A percentile compares a stretch with the other conserved stretches of the same genome.
Conservation (phyloP, 2,329 filamentous ascomycete genomes). For the Talaromyces rugulosus region DNA sequence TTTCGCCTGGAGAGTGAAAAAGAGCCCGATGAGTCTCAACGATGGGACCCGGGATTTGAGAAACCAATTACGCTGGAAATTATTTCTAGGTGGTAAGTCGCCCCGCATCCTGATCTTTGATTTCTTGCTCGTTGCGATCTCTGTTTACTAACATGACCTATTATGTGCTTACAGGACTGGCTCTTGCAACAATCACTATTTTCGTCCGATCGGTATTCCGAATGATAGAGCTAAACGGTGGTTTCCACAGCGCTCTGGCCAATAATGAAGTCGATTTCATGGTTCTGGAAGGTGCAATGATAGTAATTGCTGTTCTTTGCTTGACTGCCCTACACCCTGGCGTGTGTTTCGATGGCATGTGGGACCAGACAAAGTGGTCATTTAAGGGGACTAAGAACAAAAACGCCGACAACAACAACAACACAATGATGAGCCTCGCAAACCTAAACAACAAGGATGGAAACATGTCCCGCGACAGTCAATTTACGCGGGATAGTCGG, state of each 20-base stretch:
- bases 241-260: conserved; percentile 44
- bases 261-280: conserved; percentile 48
- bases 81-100: too few relatives aligned
- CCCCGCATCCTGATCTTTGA: too few relatives aligned
- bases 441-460: too few relatives aligned
- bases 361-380: not conserved
- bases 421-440: too few relatives aligned
- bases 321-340: not conserved
- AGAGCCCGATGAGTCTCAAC: not conserved
- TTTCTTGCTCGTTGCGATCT: too few relatives aligned
- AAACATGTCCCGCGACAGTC: too few relatives aligned
- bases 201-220: conserved; percentile 47
- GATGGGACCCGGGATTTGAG: too few relatives aligned
- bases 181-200: conserved; percentile 35
- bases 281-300: conserved; percentile 42
- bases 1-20: conserved; percentile 1
- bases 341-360: not conserved
- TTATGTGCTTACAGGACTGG: not conserved
- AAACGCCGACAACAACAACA: too few relatives aligned
- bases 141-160: too few relatives aligned
- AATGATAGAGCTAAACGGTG: conserved; percentile 45
- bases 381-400: too few relatives aligned
- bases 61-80: too few relatives aligned
- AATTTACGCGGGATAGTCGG: too few relatives aligned
- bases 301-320: not conserved